Conservation (phyloP, 768 basidiomycete species). For the Leucocoprinus birnbaumii region DNA sequence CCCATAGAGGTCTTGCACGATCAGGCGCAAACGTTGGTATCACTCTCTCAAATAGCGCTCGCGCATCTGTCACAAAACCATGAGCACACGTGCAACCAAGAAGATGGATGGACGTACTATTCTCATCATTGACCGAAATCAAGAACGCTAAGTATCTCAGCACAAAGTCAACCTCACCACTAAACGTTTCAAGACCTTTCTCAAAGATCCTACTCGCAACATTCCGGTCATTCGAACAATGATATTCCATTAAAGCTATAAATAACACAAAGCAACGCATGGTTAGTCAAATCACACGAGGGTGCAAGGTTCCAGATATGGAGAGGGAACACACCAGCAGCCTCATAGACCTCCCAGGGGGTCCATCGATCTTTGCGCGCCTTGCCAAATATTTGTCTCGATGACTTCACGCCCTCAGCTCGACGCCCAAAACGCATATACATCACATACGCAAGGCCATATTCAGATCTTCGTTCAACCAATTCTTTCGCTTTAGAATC, state of each 20-base stretch:
- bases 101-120: slow-evolving; percentile 56
- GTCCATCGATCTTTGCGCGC: slow-evolving; percentile 75
- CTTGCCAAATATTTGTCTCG: slow-evolving; percentile 74
- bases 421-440: slow-evolving; percentile 92
- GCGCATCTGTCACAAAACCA: slow-evolving; percentile 70
- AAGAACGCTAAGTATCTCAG: slow-evolving; percentile 89
- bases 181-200: slow-evolving; percentile 82
- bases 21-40: slow-evolving; percentile 76
- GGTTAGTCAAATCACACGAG: background rate
- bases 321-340: slow-evolving; percentile 75
- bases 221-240: slow-evolving; percentile 72
- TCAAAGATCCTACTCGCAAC: slow-evolving; percentile 93
- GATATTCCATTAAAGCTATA: slow-evolving; percentile 92
- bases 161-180: slow-evolving; percentile 82
- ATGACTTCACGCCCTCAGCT: slow-evolving; percentile 82
- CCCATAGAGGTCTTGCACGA: slow-evolving; percentile 86
- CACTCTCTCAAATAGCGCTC: slow-evolving; percentile 91
- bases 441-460: slow-evolving; percentile 79
- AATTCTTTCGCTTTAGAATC: slow-evolving; percentile 56
- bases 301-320: background rate
- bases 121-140: slow-evolving; percentile 92
- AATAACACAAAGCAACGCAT: background rate
- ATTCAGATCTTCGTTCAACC: slow-evolving; percentile 61
- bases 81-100: slow-evolving; percentile 5
- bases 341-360: slow-evolving; percentile 93